Percentiles rank a stretch among this genome's conserved stretches.
These are phyloP conservation scores for Clonostachys sp. DNA, from an alignment of 2,329 filamentous ascomycete species.

Conservation along the genomic window DNA sequence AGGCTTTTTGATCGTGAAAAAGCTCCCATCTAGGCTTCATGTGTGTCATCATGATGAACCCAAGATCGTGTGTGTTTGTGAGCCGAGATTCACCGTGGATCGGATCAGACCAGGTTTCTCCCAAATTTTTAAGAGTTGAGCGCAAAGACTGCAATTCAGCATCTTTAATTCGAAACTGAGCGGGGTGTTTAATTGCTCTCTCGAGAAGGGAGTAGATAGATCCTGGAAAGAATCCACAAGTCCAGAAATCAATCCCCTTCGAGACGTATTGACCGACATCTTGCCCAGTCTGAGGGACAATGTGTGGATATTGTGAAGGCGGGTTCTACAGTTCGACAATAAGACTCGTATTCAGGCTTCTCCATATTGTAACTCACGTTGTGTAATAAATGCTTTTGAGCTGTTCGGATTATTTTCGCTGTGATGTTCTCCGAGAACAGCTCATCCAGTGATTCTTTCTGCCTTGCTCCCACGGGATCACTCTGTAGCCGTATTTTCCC, in stretches of 20 bases:
- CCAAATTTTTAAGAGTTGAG: conserved; percentile 13
- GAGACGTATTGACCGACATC: conserved; percentile 6
- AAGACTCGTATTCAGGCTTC: no score
- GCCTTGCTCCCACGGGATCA: no score
- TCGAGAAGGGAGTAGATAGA: conserved; percentile 25
- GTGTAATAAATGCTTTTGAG: neutral
- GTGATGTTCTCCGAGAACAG: conserved; percentile 9
- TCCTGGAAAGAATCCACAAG: conserved; percentile 32
- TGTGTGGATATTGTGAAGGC: neutral
- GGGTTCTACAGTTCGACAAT: no score
- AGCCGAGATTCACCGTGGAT: conserved; percentile 29
- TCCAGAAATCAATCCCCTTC: conserved; percentile 20
- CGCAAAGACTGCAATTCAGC: conserved; percentile 5
- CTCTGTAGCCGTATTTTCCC: no score
- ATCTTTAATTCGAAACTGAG: conserved; percentile 5
- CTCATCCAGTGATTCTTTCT: neutral
- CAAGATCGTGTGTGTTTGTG: conserved; percentile 48
- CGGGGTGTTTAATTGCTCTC: conserved; percentile 20
- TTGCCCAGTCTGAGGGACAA: conserved; percentile 7
- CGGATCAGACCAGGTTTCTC: conserved; percentile 22
- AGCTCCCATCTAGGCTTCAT: conserved; percentile 41
- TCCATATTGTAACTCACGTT: no score
- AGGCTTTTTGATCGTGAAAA: conserved; percentile 27
- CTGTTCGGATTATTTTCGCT: conserved; percentile 10
- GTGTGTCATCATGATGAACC: conserved; percentile 46